Evolutionary conservation across 352 stramenopile species (phyloP), one percentile per base, ranked within the genome.

Genomic region (Phytophthora boehmeriae): DNA sequence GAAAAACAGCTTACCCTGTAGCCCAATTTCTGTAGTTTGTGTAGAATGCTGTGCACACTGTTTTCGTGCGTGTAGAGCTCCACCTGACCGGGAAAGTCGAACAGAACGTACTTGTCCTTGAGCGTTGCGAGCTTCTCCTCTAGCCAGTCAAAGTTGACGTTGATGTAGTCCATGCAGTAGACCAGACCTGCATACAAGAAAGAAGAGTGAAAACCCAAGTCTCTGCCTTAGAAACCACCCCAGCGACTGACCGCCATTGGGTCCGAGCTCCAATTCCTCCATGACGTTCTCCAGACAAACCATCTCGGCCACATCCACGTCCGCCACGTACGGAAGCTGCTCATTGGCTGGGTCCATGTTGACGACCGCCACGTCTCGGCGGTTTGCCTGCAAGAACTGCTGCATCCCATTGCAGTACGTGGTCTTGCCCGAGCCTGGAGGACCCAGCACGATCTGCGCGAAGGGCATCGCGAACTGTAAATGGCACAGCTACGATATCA

Each of bases 91-190:
- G 98, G 97, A 83, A 98, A 99, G 84, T 99, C 98, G 36, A 99
- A 97, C 14, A 99, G 78, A 9, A 99, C 71, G 81, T 99, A 99
- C 54, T 98, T 97, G 69, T 97, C 93, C 66, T 81, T 66, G 32
- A 92, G 63, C 39, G 46, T 42, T n/a, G 83, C 80, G 58, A 98
- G 97, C 16, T 88, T 82, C 23, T 99, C 94, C 56, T 98, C 79
- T 10, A 99, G 79, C 98, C 98, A 99, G 62, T 99, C 97, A 52
- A 99, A 92, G 78, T 99, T 99, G 49, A 98, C 77, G 43, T 98
- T 71, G 10, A 99, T 88, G 76, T 99, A 99, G 73, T 99, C 96
- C 96, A 99, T 99, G 73, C 98, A 99, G 70, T 99, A 99, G 13
- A 99, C 86, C 11, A 99, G 78, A 11, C 86, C 85, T 93, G 52